Evolutionary conservation across 1,284 basidiomycete genomes (phyloP).

Genomic region (Cryptococcus sp.): DNA sequence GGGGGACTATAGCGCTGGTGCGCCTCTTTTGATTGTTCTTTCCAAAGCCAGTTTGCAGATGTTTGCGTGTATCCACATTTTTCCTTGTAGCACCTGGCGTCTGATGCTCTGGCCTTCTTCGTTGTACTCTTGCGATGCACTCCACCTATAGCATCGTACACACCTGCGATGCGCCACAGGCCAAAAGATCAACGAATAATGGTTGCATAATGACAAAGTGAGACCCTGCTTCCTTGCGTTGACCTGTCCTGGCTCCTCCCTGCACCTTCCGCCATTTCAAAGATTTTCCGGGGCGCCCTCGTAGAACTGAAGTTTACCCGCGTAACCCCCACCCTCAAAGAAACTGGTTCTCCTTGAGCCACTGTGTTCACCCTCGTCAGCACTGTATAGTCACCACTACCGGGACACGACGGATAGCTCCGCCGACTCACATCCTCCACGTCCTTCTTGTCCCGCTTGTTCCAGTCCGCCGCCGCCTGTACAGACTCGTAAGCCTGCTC

Average conservation of each 20-base stretch:
- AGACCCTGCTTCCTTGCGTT: too few species aligned
- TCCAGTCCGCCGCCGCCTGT: conserved; percentile 55
- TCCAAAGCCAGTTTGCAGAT: neutral
- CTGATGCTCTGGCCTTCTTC: too few species aligned
- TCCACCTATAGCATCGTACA: neutral
- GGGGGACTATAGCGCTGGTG: neutral
- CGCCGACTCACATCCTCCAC: conserved; percentile 48
- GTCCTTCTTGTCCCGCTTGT: conserved; percentile 53
- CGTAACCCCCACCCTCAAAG: conserved; percentile 19
- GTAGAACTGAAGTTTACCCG: neutral
- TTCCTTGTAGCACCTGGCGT: too few species aligned
- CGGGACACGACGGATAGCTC: neutral
- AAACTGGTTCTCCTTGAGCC: conserved; percentile 57
- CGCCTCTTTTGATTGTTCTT: neutral
- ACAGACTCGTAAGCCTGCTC: conserved; percentile 57
- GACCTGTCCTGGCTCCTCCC: neutral
- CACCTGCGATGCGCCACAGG: neutral
- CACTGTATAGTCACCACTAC: neutral
- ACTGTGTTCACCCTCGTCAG: conserved; percentile 40
- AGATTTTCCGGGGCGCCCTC: neutral
- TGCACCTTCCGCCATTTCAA: neutral
- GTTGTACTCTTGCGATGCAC: too few species aligned
- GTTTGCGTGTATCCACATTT: neutral
- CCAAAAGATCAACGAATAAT: neutral
- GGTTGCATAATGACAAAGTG: neutral